Evolutionary conservation across 352 stramenopile genomes (phyloP).

Genomic region (Pythium angustatum): DNA sequence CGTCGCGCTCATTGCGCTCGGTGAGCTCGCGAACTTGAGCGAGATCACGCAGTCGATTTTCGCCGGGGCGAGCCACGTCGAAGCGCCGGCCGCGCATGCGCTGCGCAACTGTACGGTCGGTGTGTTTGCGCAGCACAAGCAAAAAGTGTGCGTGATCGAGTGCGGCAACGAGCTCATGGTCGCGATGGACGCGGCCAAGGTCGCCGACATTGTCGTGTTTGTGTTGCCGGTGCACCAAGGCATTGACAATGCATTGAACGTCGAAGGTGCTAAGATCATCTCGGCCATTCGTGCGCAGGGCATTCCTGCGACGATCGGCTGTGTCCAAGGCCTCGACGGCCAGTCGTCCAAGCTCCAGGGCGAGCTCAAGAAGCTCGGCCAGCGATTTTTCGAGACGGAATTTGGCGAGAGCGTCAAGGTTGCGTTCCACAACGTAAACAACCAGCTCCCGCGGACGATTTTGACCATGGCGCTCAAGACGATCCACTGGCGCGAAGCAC

Average conservation of each 20-base stretch:
- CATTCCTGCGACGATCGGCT: constrained; percentile 83
- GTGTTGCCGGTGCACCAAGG: constrained; percentile 77
- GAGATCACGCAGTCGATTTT: constrained; percentile 70
- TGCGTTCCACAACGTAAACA: constrained; percentile 69
- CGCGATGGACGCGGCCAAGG: constrained; percentile 83
- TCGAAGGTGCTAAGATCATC: constrained; percentile 87
- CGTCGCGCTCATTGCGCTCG: constrained; percentile 83
- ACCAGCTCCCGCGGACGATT: constrained; percentile 79
- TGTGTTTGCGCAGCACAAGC: constrained; percentile 83
- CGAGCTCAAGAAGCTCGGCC: constrained; percentile 83
- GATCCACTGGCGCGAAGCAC: constrained; percentile 88
- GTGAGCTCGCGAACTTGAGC: constrained; percentile 56
- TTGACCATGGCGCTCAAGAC: constrained; percentile 79
- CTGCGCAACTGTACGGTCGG: constrained; percentile 70
- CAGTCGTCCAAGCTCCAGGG: constrained; percentile 65
- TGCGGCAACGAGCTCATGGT: constrained; percentile 83
- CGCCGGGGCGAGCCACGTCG: constrained; percentile 54
- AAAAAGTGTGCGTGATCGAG: constrained; percentile 86
- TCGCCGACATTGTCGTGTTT: constrained; percentile 83
- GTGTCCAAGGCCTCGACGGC: constrained; percentile 83
- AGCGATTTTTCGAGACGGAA: constrained; percentile 90
- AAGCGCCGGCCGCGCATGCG: constrained; percentile 51
- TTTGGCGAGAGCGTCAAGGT: constrained; percentile 87
- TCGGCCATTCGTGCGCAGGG: constrained; percentile 93
- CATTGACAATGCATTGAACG: constrained; percentile 84